A percentile compares a stretch with the other conserved stretches of the same genome.
Evolutionary conservation across 768 basidiomycete genomes (phyloP).

Genomic region (Holtermannia corniformis): DNA sequence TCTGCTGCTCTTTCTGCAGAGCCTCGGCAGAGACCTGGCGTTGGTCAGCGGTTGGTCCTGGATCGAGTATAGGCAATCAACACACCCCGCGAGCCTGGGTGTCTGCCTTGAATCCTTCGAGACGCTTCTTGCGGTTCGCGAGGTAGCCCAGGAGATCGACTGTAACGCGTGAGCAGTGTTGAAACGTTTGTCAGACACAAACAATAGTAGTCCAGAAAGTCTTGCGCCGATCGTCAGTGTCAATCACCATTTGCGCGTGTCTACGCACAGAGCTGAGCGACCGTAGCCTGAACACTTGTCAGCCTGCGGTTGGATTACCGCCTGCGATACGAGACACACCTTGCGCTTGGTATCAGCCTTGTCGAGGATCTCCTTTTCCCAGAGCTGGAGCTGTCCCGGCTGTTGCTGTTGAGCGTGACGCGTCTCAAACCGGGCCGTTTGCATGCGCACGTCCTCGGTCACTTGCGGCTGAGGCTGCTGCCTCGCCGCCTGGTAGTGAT

Average conservation of each 20-base stretch:
- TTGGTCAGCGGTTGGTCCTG: slow-evolving; percentile 4
- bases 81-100: slow-evolving; percentile 63
- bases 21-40: slow-evolving; percentile 29
- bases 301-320: too few relatives aligned
- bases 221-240: slow-evolving; percentile 39
- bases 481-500: background rate
- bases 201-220: slow-evolving; percentile 95
- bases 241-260: background rate
- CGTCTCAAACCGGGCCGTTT: slow-evolving; percentile 31
- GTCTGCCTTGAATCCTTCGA: slow-evolving; percentile 71
- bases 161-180: background rate
- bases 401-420: slow-evolving; percentile 12
- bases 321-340: too few relatives aligned
- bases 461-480: too few relatives aligned
- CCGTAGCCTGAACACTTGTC: too few relatives aligned
- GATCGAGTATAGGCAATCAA: slow-evolving; percentile 36
- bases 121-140: slow-evolving; percentile 71
- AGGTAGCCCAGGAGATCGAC: slow-evolving; percentile 85
- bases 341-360: slow-evolving; percentile 85
- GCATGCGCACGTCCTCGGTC: slow-evolving; percentile 38
- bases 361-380: slow-evolving; percentile 78
- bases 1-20: slow-evolving; percentile 66
- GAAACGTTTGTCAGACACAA: slow-evolving; percentile 6
- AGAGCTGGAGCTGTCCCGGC: slow-evolving; percentile 46
- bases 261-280: slow-evolving; percentile 79